Conservation (phyloP, 2,329 filamentous ascomycete genomes). For the Elsinoe ampelina region DNA sequence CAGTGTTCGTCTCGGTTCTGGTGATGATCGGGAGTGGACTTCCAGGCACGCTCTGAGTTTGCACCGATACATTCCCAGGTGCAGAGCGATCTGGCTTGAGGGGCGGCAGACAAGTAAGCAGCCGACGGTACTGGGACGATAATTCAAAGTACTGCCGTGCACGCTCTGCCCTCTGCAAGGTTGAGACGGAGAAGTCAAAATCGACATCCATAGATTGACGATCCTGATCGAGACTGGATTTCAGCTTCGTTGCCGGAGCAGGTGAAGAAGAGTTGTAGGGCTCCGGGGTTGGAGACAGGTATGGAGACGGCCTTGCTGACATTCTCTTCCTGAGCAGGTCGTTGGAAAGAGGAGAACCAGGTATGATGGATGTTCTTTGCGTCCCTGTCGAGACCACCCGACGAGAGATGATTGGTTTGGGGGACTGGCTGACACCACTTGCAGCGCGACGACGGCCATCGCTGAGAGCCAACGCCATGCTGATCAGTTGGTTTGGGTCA, state of each 20-base stretch:
- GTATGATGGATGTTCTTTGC: constrained; percentile 10
- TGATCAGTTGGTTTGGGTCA: constrained; percentile 83
- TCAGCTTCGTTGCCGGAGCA: background rate
- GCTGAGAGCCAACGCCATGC: constrained; percentile 81
- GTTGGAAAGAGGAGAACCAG: constrained; percentile 16
- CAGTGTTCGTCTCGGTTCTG: constrained; percentile 30
- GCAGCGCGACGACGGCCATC: constrained; percentile 62
- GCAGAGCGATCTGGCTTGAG: constrained; percentile 44
- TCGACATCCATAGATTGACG: constrained; percentile 34
- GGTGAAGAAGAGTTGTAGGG: constrained; percentile 33
- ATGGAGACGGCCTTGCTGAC: constrained; percentile 33
- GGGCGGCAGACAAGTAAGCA: constrained; percentile 71
- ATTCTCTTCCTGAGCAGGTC: constrained; percentile 26
- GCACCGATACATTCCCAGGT: constrained; percentile 33
- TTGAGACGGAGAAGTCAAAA: constrained; percentile 68
- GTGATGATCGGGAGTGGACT: constrained; percentile 31
- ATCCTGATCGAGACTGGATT: background rate
- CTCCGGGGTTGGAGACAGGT: constrained; percentile 32
- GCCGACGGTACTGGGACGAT: constrained; percentile 69
- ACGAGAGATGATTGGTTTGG: constrained; percentile 1
- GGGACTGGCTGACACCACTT: constrained; percentile 45
- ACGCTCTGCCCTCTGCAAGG: constrained; percentile 71
- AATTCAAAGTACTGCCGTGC: constrained; percentile 80
- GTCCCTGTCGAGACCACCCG: constrained; percentile 13
- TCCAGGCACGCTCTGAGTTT: constrained; percentile 34